Base-by-base conservation (phyloP, 176 grass and related monocot genomes). In the Eragrostis nindensis region DNA sequence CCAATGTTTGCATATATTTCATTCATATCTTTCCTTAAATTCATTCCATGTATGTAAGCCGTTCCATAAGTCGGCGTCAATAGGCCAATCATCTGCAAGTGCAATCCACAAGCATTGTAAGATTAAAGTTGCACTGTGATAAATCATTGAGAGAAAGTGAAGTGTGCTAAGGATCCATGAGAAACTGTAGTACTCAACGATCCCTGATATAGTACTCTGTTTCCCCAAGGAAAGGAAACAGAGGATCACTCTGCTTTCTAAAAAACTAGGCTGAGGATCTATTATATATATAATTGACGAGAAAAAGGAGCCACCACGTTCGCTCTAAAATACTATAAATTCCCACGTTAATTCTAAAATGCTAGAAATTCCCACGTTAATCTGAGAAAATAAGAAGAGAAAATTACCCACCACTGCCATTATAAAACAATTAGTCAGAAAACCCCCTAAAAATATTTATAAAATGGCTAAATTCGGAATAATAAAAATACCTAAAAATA, bases 1-100 rank as follows among this genome's bases (percentile, higher is more conserved):
- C 95, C 95, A 27, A 94, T 94, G 22, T 59, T 88, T 79, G 77
- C 79, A 62, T 94, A 92, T 76, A 97, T 94, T 56, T 90, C 78
- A 60, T 66, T 71, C 92, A 92, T 94, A 82, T 94, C 80, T 36
- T 39, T 90, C 13, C 85, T 90, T 75, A 94, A 83, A 80, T 97
- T 70, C 90, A 91, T 90, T 75, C 92, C 95, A 75, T 88, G 80
- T 68, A 98, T 74, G 74, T 98, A 98, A 21, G 95, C 92, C 46
- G 95, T 94, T 57, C 95, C 90, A 32, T 74, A 81, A 22, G 84
- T 91, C 11, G 92, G 95, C 8, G 41, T 74, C 48, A 65, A 62
- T 53, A 98, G 85, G 1, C 92, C 95, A 70, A 78, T 94, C 92
- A 98, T 89, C 95, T 98, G 86, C 19, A 4, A 21, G 21, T 14